Conservation (phyloP, 179 eudicot species). For the Beta corolliflora region DNA sequence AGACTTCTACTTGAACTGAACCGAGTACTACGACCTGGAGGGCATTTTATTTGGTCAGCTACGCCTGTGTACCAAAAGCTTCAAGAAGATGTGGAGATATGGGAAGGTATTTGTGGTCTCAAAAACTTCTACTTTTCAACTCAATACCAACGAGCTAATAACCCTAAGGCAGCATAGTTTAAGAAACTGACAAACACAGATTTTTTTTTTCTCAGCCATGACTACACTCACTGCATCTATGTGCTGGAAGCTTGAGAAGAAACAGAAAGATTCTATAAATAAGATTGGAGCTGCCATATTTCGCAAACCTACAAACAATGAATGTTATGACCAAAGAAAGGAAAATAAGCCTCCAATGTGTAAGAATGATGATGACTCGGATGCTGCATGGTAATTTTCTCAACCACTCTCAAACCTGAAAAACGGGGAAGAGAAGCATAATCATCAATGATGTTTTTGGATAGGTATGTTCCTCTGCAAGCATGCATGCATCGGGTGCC, state of each 20-base stretch:
- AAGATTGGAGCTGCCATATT: conserved; percentile 69
- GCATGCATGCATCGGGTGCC: conserved; percentile 81
- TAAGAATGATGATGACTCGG: conserved; percentile 72
- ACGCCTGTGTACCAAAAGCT: conserved; percentile 84
- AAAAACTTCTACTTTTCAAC: neutral
- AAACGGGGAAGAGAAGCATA: neutral
- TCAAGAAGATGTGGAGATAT: conserved; percentile 75
- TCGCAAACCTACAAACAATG: conserved; percentile 70
- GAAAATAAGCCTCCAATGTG: conserved; percentile 71
- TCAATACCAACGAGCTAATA: neutral
- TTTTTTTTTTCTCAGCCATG: conserved; percentile 55
- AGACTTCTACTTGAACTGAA: conserved; percentile 79
- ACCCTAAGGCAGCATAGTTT: neutral
- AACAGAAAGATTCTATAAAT: conserved; percentile 60
- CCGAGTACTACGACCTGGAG: conserved; percentile 83
- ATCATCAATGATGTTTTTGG: neutral
- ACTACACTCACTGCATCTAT: conserved; percentile 64
- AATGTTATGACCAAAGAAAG: conserved; percentile 71
- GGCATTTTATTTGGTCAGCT: conserved; percentile 87
- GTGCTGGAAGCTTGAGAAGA: conserved; percentile 85
- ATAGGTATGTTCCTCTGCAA: conserved; percentile 80
- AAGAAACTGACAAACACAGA: conserved; percentile 22
- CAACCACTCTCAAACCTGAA: neutral
- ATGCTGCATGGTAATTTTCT: conserved; percentile 79
- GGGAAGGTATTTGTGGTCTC: conserved; percentile 61